phyloP scores from a whole-genome alignment of 2,329 filamentous ascomycete species.

The Ophiosphaerella korrae region DNA sequence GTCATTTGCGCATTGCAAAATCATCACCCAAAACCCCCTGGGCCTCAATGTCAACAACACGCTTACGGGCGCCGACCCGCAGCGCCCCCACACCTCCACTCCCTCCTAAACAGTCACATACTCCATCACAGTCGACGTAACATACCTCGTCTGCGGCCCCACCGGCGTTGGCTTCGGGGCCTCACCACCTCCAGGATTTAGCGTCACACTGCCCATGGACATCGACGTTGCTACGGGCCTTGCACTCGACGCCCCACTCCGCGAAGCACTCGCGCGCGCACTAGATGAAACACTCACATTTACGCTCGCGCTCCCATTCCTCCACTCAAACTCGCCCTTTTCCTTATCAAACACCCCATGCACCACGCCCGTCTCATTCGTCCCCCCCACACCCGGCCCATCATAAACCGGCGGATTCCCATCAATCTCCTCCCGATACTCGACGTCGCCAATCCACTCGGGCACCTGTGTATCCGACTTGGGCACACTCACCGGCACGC shows the following conservation, averaged over 20 bases:
- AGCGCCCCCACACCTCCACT: too few relatives aligned
- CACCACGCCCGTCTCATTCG: slow-evolving; percentile 14
- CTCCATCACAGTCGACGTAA: slow-evolving; percentile 22
- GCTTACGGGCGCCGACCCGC: too few relatives aligned
- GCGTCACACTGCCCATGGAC: not conserved
- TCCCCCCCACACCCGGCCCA: slow-evolving; percentile 19
- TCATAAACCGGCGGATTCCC: slow-evolving; percentile 32
- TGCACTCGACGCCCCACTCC: not conserved
- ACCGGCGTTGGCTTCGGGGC: slow-evolving; percentile 6
- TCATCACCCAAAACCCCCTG: too few relatives aligned
- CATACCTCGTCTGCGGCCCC: slow-evolving; percentile 12
- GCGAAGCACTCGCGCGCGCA: not conserved
- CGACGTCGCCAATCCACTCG: slow-evolving; percentile 24
- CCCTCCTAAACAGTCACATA: slow-evolving; percentile 13
- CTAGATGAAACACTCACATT: too few relatives aligned
- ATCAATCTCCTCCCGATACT: slow-evolving; percentile 31
- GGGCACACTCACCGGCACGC: slow-evolving; percentile 30
- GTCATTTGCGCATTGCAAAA: too few relatives aligned
- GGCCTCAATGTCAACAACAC: too few relatives aligned
- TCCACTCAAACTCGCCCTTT: slow-evolving; percentile 20
- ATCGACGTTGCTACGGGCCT: slow-evolving; percentile 2
- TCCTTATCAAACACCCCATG: slow-evolving; percentile 17
- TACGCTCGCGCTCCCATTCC: slow-evolving; percentile 12
- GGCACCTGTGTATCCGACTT: slow-evolving; percentile 33
- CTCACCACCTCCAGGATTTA: too few relatives aligned